Evolutionary conservation across 495 filamentous ascomycete species (phyloP).

Genomic region (Neurospora terricola): DNA sequence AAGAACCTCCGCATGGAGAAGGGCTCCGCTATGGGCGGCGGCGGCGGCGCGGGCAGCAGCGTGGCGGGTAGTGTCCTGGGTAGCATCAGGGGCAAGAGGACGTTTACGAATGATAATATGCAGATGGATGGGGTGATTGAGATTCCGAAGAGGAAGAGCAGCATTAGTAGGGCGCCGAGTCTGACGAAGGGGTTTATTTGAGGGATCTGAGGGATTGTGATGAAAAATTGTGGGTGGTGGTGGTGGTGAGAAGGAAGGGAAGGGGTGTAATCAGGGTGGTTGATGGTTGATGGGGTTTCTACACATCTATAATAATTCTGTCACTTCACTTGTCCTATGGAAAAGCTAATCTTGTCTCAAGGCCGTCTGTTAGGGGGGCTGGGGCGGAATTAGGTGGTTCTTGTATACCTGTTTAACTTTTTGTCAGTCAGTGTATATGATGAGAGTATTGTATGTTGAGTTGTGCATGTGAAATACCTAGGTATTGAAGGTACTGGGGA

Average conservation of each 20-base stretch:
- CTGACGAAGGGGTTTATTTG: constrained; percentile 48
- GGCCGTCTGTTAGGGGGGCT: background rate
- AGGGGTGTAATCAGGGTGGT: background rate
- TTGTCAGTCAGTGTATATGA: background rate
- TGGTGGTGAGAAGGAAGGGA: background rate
- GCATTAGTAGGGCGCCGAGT: constrained; percentile 40
- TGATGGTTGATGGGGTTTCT: background rate
- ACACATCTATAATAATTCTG: background rate
- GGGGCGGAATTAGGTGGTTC: background rate
- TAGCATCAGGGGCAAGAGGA: constrained; percentile 25
- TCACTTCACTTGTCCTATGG: background rate
- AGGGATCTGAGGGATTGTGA: background rate
- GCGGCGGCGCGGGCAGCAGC: constrained; percentile 19
- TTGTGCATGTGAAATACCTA: background rate
- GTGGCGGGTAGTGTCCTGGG: constrained; percentile 16
- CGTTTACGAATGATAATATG: constrained; percentile 25
- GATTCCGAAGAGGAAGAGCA: constrained; percentile 45
- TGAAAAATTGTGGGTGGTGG: background rate
- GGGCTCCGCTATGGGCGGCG: constrained; percentile 22
- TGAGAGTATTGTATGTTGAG: background rate
- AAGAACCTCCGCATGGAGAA: constrained; percentile 63
- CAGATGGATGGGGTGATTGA: constrained; percentile 33
- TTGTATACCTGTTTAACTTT: background rate
- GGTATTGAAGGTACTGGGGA: background rate
- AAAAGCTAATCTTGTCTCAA: background rate